Conservation (phyloP, 441 rosid genomes). For the Bocquillonia castaneifolia region DNA sequence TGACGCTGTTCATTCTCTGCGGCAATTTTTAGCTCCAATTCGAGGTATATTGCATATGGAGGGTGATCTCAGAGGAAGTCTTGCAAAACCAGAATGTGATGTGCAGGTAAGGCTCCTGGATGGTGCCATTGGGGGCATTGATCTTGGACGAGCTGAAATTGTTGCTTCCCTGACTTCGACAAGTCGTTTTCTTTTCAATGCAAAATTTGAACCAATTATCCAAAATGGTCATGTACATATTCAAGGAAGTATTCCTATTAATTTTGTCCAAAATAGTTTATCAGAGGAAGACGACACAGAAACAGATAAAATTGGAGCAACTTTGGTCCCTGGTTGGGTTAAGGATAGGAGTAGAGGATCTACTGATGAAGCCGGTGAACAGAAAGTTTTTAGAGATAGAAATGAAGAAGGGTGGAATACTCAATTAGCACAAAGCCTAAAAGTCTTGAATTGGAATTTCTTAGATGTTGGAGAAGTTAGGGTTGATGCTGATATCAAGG, state of each 20-base stretch:
- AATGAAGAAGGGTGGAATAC: slow-evolving; percentile 88
- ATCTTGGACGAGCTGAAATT: slow-evolving; percentile 95
- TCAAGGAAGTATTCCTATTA: slow-evolving; percentile 94
- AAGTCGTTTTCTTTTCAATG: slow-evolving; percentile 93
- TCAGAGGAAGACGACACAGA: slow-evolving; percentile 65
- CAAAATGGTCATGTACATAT: slow-evolving; percentile 95
- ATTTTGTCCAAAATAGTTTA: slow-evolving; percentile 51
- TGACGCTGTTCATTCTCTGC: slow-evolving; percentile 75
- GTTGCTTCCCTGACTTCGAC: slow-evolving; percentile 91
- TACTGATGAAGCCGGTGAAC: slow-evolving; percentile 47
- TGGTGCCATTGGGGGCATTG: slow-evolving; percentile 96
- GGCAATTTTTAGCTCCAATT: slow-evolving; percentile 84
- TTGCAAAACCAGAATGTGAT: slow-evolving; percentile 95
- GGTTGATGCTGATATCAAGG: slow-evolving; percentile 93
- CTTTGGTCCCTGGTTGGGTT: slow-evolving; percentile 73
- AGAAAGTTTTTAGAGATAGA: slow-evolving; percentile 65
- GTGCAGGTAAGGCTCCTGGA: slow-evolving; percentile 95
- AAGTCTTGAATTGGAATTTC: slow-evolving; percentile 82
- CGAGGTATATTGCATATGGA: slow-evolving; percentile 96
- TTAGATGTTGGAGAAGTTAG: slow-evolving; percentile 95
- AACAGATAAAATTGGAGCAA: slow-evolving; percentile 47
- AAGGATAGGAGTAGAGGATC: slow-evolving; percentile 63
- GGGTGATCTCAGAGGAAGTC: slow-evolving; percentile 98
- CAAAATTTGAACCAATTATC: slow-evolving; percentile 81
- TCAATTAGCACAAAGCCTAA: slow-evolving; percentile 86